These are phyloP conservation scores for Ophiostoma sp. DNA, from an alignment of 2,329 filamentous ascomycete genomes.

Conservation along the genomic window DNA sequence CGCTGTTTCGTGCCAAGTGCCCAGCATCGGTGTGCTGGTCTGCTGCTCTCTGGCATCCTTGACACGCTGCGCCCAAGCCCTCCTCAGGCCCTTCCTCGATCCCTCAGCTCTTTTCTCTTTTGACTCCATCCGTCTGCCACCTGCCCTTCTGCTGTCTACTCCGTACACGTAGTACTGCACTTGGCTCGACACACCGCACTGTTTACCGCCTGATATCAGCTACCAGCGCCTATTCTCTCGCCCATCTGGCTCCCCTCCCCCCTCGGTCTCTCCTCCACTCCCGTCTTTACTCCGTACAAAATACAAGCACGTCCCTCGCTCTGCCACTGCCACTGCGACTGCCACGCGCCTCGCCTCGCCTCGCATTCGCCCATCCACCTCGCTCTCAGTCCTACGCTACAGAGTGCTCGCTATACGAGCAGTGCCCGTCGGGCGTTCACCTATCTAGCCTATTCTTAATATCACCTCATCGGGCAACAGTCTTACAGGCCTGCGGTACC, in stretches of 20 bases:
- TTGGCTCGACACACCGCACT: background rate
- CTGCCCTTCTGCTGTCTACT: background rate
- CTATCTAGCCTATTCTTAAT: background rate
- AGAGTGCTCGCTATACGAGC: background rate
- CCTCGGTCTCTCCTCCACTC: background rate
- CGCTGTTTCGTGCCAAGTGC: background rate
- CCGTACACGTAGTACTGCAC: too few species aligned
- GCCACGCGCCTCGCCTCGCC: background rate
- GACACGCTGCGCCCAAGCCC: too few species aligned
- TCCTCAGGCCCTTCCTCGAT: too few species aligned
- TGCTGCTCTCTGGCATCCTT: background rate
- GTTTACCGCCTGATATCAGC: background rate
- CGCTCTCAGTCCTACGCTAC: background rate
- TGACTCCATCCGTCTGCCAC: too few species aligned
- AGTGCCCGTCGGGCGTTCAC: background rate
- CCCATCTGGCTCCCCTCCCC: background rate
- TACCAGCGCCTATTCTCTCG: background rate
- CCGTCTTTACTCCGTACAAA: too few species aligned
- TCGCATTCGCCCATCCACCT: background rate
- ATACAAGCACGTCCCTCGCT: background rate
- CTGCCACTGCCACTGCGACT: background rate
- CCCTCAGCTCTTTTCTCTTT: too few species aligned
- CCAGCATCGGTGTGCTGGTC: background rate
- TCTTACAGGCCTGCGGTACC: too few species aligned
- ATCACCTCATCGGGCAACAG: background rate